Evolutionary conservation across 2,329 filamentous ascomycete genomes (phyloP), one percentile per base, ranked within the genome.

Genomic region (Drechslera avenae): DNA sequence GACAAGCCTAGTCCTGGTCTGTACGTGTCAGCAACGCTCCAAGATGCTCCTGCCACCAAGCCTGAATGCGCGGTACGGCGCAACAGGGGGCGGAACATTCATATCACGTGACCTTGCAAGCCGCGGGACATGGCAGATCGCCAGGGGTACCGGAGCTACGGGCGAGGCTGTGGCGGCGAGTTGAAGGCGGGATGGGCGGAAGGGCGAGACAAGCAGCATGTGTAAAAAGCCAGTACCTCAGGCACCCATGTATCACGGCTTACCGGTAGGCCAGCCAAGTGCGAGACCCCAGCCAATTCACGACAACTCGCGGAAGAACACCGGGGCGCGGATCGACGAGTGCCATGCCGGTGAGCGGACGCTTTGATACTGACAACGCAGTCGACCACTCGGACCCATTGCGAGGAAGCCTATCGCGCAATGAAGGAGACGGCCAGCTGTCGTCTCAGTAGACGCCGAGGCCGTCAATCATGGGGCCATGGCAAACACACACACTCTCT

Each of bases 21-120:
- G 51, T 41, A 46, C 62, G 40, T 63, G 60, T 65, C 55, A 63
- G 60, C 60, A 59, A 59, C 50, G 54, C 60, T 43, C 41, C 44
- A 31, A 18, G 36, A 53, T 46, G 48, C 26, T 34, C 49, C 35
- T 39, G 49, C 30, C 42, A 19, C 42, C 32, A 32, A 40, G 18
- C 46, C 46, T 52, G 52, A 55, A 46, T 56, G 46, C 32, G 43
- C 43, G 52, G 51, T 45, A 44, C 51, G 21, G 51, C 52, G 50
- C 43, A 42, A 40, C 39, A 39, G 40, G 40, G 19, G 37, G 34
- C 19, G 16, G 33, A 14, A 14, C 5, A 34, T 18, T 2, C 4
- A 9, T 3, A 34, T 58, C 57, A 57, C 55, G 57, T 57, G 57
- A 40, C 31, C 17, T 17, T 47, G 39, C 48, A 32, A 41, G 54